Conservation (phyloP, 352 stramenopile genomes). For the Phytopythium boreale region DNA sequence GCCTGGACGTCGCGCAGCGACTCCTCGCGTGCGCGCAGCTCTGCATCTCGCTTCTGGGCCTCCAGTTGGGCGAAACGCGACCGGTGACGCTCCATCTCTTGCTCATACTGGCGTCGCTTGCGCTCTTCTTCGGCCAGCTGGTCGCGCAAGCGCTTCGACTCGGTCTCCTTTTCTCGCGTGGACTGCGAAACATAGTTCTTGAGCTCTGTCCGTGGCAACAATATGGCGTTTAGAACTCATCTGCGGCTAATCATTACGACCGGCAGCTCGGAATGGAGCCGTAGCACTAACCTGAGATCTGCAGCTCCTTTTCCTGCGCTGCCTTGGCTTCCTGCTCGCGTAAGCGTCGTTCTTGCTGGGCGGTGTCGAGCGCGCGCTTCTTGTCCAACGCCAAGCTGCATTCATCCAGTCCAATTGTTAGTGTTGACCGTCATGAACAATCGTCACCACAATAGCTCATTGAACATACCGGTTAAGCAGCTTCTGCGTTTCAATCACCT, state of each 20-base stretch:
- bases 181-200: slow-evolving; percentile 64
- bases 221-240: background rate
- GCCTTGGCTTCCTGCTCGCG: slow-evolving; percentile 52
- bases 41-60: slow-evolving; percentile 40
- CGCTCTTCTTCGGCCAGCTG: slow-evolving; percentile 60
- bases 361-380: slow-evolving; percentile 49
- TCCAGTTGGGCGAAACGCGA: slow-evolving; percentile 33
- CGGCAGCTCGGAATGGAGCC: background rate
- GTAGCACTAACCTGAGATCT: slow-evolving; percentile 49
- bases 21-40: slow-evolving; percentile 31
- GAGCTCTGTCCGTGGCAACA: slow-evolving; percentile 24
- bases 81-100: slow-evolving; percentile 58
- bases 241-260: background rate
- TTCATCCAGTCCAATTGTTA: slow-evolving; percentile 2
- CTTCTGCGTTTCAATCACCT: slow-evolving; percentile 70
- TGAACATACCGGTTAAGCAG: slow-evolving; percentile 51
- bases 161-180: slow-evolving; percentile 55
- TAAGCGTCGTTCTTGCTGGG: slow-evolving; percentile 53
- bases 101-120: slow-evolving; percentile 45
- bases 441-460: background rate
- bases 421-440: background rate
- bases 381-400: slow-evolving; percentile 63
- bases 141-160: slow-evolving; percentile 65
- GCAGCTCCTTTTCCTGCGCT: slow-evolving; percentile 50
- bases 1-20: slow-evolving; percentile 31